These are phyloP conservation scores for Panaeolus papilionaceus DNA, from an alignment of 768 basidiomycete species.

Conservation along the genomic window DNA sequence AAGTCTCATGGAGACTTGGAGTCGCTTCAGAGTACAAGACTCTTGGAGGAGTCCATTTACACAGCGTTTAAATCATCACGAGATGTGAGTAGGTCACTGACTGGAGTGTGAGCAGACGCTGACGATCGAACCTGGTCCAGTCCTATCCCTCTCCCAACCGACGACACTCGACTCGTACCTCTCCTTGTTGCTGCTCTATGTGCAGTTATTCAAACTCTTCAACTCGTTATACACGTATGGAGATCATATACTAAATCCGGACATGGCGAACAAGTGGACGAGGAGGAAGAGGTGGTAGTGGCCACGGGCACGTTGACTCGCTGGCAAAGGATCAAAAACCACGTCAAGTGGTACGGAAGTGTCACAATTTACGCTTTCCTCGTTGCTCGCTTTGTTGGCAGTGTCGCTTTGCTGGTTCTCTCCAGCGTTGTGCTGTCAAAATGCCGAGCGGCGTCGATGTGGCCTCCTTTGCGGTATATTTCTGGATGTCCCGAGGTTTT, in stretches of 20 bases:
- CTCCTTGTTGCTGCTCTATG: not conserved
- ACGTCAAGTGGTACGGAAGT: conserved; percentile 42
- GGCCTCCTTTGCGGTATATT: not conserved
- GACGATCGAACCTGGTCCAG: not conserved
- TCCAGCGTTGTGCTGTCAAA: not conserved
- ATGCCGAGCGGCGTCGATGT: not conserved
- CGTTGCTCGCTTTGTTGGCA: conserved; percentile 49
- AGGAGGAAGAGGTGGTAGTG: not conserved
- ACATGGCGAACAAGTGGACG: not conserved
- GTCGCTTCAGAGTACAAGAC: not conserved
- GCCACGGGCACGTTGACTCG: not conserved
- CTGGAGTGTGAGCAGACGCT: not conserved
- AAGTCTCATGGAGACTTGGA: conserved; percentile 4
- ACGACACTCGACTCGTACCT: conserved; percentile 1
- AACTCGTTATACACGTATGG: not conserved
- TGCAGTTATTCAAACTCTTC: not conserved
- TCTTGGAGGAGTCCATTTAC: not conserved
- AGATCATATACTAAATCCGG: not conserved
- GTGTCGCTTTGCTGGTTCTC: conserved; percentile 26
- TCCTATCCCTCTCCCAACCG: not conserved
- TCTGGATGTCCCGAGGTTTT: conserved; percentile 1
- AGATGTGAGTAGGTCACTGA: not conserved
- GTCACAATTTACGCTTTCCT: conserved; percentile 51
- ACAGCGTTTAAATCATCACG: not conserved
- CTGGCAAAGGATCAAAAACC: conserved; percentile 8